These are phyloP conservation scores for Pythium dissotocum DNA, from an alignment of 352 stramenopile genomes.

Conservation along the genomic window DNA sequence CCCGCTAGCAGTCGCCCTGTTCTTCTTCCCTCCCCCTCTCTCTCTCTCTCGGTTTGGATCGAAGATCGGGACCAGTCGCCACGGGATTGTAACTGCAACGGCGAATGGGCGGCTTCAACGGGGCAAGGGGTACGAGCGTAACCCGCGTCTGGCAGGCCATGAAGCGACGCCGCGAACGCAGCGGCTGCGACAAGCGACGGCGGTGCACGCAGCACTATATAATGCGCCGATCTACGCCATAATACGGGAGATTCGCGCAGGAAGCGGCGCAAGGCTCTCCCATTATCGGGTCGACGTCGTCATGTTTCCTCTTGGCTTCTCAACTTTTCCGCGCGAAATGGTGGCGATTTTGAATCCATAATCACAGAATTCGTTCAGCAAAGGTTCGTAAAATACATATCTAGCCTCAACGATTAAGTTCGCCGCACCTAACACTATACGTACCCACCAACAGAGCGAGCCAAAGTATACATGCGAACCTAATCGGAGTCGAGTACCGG, in stretches of 20 bases:
- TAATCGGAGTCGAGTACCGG: background rate
- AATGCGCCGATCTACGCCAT: no score
- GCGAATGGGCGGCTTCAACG: background rate
- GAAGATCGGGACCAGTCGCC: constrained; percentile 4
- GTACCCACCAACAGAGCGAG: background rate
- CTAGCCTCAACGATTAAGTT: background rate
- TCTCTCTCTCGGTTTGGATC: background rate
- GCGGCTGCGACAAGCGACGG: background rate
- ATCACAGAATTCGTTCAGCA: background rate
- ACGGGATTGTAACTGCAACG: background rate
- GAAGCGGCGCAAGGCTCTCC: no score
- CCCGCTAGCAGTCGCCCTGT: background rate
- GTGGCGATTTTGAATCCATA: background rate
- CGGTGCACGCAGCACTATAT: background rate
- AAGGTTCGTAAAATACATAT: background rate
- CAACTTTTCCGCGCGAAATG: background rate
- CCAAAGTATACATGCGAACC: constrained; percentile 6
- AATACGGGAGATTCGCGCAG: no score
- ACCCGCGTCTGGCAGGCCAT: background rate
- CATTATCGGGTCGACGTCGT: background rate
- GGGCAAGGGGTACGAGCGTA: background rate
- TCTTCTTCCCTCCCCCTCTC: background rate
- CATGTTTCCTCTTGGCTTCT: background rate
- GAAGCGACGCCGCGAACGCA: background rate
- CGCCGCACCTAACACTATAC: background rate